Evolutionary conservation across 345 rosid species (phyloP).

Genomic region (Sisymbrium irio): DNA sequence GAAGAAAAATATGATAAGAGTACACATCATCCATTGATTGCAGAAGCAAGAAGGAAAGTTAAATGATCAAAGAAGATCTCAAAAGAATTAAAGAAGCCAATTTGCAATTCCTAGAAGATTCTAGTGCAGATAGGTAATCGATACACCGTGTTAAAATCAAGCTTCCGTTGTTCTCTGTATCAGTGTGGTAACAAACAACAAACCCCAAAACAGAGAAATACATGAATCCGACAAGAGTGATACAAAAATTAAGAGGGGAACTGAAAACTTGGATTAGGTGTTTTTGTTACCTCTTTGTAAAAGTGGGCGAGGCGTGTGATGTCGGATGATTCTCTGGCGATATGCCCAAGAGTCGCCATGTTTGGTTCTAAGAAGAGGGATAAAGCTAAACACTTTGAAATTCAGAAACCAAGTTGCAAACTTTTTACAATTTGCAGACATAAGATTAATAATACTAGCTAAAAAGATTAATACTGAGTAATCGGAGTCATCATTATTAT

Average conservation of each 20-base stretch:
- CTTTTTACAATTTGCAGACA: neutral
- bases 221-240: neutral
- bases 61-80: neutral
- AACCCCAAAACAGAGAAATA: neutral
- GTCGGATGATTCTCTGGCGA: conserved; percentile 84
- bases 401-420: neutral
- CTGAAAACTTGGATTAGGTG: neutral
- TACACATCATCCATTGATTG: neutral
- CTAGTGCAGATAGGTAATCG: neutral
- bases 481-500: neutral
- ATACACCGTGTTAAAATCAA: neutral
- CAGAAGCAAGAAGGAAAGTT: neutral
- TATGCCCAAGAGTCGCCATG: conserved; percentile 69
- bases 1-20: neutral
- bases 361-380: neutral
- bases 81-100: neutral
- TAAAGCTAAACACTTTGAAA: neutral
- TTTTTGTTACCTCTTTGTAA: conserved; percentile 62
- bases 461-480: neutral
- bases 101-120: conserved; percentile 1
- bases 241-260: neutral
- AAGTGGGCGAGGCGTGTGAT: conserved; percentile 64
- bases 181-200: neutral
- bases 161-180: neutral
- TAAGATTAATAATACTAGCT: no score